phyloP scores from a whole-genome alignment of 2,329 filamentous ascomycete genomes.

The Metarhizium anisopliae region DNA sequence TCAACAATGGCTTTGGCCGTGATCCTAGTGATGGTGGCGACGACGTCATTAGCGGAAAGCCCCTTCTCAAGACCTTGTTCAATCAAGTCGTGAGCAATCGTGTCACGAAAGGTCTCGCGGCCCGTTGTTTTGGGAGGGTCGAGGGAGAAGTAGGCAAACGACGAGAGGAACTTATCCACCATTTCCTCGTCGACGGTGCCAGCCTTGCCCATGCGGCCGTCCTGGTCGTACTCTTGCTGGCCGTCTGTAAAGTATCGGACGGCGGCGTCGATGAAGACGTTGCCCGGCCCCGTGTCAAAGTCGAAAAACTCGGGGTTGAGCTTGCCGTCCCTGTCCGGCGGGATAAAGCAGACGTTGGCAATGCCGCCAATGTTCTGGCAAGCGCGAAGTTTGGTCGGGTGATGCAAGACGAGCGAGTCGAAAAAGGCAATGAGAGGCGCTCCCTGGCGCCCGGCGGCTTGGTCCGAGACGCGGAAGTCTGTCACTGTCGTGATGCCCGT shows the following conservation, averaged over 20 bases:
- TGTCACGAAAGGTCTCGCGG: conserved; percentile 50
- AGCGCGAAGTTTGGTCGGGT: conserved; percentile 45
- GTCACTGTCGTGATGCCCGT: conserved; percentile 50
- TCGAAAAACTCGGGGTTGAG: conserved; percentile 28
- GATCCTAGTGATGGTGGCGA: conserved; percentile 51
- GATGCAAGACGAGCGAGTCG: conserved; percentile 38
- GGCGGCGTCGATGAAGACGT: conserved; percentile 42
- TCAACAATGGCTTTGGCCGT: conserved; percentile 49
- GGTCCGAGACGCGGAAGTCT: conserved; percentile 41
- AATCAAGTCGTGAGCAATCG: conserved; percentile 42
- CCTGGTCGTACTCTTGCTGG: conserved; percentile 38
- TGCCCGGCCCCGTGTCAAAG: conserved; percentile 36
- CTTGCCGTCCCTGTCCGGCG: conserved; percentile 20
- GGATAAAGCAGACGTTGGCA: conserved; percentile 52
- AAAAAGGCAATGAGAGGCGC: conserved; percentile 43
- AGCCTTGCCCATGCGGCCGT: conserved; percentile 36
- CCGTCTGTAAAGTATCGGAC: conserved; percentile 45
- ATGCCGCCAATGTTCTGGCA: conserved; percentile 56
- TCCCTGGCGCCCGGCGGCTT: conserved; percentile 37
- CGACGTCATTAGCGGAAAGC: conserved; percentile 39
- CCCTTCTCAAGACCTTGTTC: conserved; percentile 33
- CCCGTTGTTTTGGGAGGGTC: conserved; percentile 49
- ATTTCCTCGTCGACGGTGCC: conserved; percentile 41
- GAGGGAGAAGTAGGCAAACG: conserved; percentile 38
- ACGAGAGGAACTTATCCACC: conserved; percentile 39